Evolutionary conservation across 2,329 filamentous ascomycete genomes (phyloP).

Genomic region (Hypoxylon sp.): DNA sequence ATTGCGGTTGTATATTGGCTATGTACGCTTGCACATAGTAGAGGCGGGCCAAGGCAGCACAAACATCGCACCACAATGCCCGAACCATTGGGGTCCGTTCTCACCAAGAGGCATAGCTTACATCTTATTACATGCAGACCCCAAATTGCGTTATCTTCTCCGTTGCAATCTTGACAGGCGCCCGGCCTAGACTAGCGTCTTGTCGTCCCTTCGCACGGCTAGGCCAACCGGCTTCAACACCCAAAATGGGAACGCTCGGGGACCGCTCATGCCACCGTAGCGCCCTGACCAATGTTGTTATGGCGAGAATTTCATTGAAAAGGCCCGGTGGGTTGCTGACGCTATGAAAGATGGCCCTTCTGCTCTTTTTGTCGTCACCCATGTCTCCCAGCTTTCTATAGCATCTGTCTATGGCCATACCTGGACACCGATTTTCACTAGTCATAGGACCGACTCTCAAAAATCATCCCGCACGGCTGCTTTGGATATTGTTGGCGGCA

Average conservation of each 20-base stretch:
- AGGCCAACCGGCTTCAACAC: conserved; percentile 35
- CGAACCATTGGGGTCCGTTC: conserved; percentile 22
- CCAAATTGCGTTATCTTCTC: conserved; percentile 35
- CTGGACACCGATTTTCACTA: conserved; percentile 6
- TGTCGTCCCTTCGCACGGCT: conserved; percentile 9
- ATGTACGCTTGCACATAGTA: too few relatives aligned
- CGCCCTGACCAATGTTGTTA: conserved; percentile 20
- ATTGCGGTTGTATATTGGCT: conserved; percentile 22
- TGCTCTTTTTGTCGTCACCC: conserved; percentile 27
- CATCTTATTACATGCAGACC: conserved; percentile 35
- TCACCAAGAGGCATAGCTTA: conserved; percentile 26
- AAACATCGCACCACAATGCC: conserved; percentile 28
- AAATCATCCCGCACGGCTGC: conserved; percentile 26
- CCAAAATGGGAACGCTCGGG: conserved; percentile 36
- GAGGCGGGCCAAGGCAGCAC: conserved; percentile 26
- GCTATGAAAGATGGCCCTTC: conserved; percentile 20
- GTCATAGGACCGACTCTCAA: conserved; percentile 6
- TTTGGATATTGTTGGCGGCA: conserved; percentile 25
- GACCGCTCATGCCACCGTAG: conserved; percentile 26
- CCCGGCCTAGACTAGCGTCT: conserved; percentile 33
- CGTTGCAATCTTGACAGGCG: conserved; percentile 33
- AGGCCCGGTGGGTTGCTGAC: conserved; percentile 20
- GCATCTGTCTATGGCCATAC: conserved; percentile 15
- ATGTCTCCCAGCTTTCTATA: conserved; percentile 9
- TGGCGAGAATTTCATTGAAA: conserved; percentile 30